Percentiles rank a stretch among this genome's conserved stretches.
These are phyloP conservation scores for Daedaleopsis nitida DNA, from an alignment of 768 basidiomycete genomes.

Conservation along the genomic window DNA sequence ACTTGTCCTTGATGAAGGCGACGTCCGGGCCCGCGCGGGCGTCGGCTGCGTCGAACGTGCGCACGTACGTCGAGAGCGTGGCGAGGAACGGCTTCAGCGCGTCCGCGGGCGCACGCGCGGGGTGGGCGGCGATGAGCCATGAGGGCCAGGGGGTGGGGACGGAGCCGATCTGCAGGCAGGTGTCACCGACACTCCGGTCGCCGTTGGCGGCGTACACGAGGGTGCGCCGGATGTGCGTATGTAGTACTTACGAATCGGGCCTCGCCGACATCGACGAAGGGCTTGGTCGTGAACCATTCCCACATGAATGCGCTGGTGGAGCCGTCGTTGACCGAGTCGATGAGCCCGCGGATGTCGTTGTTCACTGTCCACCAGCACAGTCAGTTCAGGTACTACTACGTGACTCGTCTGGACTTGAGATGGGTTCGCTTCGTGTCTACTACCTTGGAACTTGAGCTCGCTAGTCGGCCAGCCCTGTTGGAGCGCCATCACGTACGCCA, in stretches of 20 bases:
- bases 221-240: background rate
- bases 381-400: no score
- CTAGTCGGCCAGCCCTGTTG: constrained; percentile 80
- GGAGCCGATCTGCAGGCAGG: constrained; percentile 63
- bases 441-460: constrained; percentile 72
- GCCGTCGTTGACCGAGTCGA: constrained; percentile 86
- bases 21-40: constrained; percentile 60
- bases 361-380: constrained; percentile 51
- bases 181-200: no score
- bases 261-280: constrained; percentile 77
- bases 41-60: constrained; percentile 61
- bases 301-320: constrained; percentile 92
- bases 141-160: constrained; percentile 96
- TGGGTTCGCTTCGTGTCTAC: constrained; percentile 25
- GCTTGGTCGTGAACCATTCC: constrained; percentile 91
- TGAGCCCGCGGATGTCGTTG: constrained; percentile 77
- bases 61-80: constrained; percentile 64
- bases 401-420: no score
- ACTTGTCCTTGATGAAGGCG: constrained; percentile 74
- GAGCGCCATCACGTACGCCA: constrained; percentile 94
- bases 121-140: constrained; percentile 92
- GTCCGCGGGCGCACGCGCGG: constrained; percentile 53
- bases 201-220: no score
- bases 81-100: constrained; percentile 62
- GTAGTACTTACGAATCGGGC: constrained; percentile 67